Evolutionary conservation across 139 green algal genomes (phyloP).

Genomic region (Tetraselmis chui): DNA sequence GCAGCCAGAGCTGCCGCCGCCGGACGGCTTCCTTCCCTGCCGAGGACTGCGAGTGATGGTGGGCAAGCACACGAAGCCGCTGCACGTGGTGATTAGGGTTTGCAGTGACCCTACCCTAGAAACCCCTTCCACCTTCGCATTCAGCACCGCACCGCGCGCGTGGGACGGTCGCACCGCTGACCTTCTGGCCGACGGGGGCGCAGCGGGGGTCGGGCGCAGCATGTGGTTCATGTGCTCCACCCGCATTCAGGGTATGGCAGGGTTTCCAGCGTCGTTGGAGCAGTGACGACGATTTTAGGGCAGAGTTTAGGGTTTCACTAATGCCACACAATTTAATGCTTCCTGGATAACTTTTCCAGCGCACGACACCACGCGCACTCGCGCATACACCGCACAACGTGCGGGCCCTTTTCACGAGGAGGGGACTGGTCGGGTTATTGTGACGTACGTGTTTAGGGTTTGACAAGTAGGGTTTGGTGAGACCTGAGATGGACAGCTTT

Average conservation of each 20-base stretch:
- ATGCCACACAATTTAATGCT: no score
- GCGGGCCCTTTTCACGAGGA: no score
- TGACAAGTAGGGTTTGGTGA: no score
- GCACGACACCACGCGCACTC: no score
- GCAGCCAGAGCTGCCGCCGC: not conserved
- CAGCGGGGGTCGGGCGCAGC: not conserved
- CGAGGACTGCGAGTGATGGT: not conserved
- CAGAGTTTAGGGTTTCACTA: no score
- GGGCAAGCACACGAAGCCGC: not conserved
- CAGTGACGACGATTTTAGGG: no score
- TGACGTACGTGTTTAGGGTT: no score
- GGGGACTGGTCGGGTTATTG: no score
- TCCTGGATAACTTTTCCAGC: no score
- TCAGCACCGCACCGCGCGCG: not conserved
- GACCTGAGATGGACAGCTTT: no score
- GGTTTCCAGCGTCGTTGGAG: not conserved
- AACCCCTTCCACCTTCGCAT: not conserved
- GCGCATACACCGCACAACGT: no score
- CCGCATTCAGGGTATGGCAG: not conserved
- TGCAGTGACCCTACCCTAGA: not conserved
- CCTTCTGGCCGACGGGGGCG: not conserved
- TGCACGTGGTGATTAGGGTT: not conserved
- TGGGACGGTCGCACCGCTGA: not conserved
- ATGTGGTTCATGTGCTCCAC: not conserved
- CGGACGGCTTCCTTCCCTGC: not conserved